Evolutionary conservation across 495 filamentous ascomycete genomes (phyloP).

Genomic region (Penicillium psychrofluorescens): DNA sequence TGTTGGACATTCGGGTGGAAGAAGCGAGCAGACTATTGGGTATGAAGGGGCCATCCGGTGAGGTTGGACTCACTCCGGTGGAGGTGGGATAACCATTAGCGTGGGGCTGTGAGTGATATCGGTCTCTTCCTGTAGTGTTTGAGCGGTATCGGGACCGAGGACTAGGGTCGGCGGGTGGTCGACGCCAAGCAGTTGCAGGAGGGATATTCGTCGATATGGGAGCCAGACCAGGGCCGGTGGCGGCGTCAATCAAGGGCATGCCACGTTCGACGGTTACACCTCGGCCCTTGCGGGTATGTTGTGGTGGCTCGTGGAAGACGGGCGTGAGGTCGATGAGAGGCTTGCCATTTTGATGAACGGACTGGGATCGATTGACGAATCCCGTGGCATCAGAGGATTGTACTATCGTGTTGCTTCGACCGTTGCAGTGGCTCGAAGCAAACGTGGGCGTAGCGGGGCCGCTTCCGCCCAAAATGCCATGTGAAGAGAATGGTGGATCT

Average conservation of each 20-base stretch:
- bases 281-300: slow-evolving; percentile 60
- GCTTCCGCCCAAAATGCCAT: slow-evolving; percentile 14
- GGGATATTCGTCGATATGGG: slow-evolving; percentile 42
- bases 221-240: slow-evolving; percentile 44
- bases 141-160: slow-evolving; percentile 23
- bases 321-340: slow-evolving; percentile 74
- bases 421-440: slow-evolving; percentile 9
- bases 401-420: slow-evolving; percentile 33
- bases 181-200: slow-evolving; percentile 45
- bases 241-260: slow-evolving; percentile 56
- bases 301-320: slow-evolving; percentile 65
- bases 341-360: slow-evolving; percentile 37
- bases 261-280: slow-evolving; percentile 58
- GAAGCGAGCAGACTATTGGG: slow-evolving; percentile 33
- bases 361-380: slow-evolving; percentile 19
- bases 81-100: slow-evolving; percentile 7
- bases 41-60: slow-evolving; percentile 19
- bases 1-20: slow-evolving; percentile 6
- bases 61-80: slow-evolving; percentile 13
- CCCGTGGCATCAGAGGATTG: slow-evolving; percentile 16
- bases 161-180: slow-evolving; percentile 13
- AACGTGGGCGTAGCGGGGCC: slow-evolving; percentile 2
- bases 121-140: slow-evolving; percentile 20
- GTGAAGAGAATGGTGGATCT: slow-evolving; percentile 15
- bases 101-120: slow-evolving; percentile 9